These are phyloP conservation scores for Plasmopara viticola DNA, from an alignment of 352 stramenopile genomes.

Conservation along the genomic window DNA sequence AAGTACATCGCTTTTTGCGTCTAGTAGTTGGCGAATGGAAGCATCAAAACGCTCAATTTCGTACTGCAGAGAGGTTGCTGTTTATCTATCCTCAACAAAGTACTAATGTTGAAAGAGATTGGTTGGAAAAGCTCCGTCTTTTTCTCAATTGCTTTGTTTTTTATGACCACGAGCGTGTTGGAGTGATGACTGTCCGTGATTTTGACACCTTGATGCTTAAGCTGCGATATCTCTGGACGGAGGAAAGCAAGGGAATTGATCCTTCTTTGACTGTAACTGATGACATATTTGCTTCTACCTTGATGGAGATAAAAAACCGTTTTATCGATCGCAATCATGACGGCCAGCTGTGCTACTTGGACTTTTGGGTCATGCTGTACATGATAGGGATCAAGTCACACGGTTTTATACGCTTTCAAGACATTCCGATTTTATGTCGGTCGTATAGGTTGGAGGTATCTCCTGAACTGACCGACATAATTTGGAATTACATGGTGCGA, in stretches of 20 bases:
- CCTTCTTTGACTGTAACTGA: not conserved
- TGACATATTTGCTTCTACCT: conserved; percentile 45
- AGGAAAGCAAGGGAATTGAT: conserved; percentile 18
- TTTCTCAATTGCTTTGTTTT: conserved; percentile 71
- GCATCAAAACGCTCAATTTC: conserved; percentile 54
- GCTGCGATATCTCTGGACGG: conserved; percentile 59
- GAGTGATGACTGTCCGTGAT: conserved; percentile 37
- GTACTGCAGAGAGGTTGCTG: conserved; percentile 36
- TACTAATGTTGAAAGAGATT: conserved; percentile 8
- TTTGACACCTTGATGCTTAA: conserved; percentile 51
- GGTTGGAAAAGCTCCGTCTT: conserved; percentile 51
- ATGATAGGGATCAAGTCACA: conserved; percentile 54
- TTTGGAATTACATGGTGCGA: conserved; percentile 54
- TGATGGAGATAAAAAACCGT: conserved; percentile 34
- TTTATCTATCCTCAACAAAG: conserved; percentile 34
- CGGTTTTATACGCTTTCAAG: conserved; percentile 49
- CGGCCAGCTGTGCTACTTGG: conserved; percentile 66
- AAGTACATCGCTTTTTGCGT: conserved; percentile 58
- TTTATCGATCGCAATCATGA: conserved; percentile 55
- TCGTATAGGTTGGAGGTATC: conserved; percentile 77
- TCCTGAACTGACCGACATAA: conserved; percentile 31
- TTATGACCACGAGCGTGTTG: conserved; percentile 56
- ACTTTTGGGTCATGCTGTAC: conserved; percentile 83
- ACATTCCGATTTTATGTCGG: conserved; percentile 65
- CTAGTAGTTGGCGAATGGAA: conserved; percentile 68